Percentiles rank a stretch among this genome's conserved stretches.
These are phyloP conservation scores for Cyphellophora attinorum DNA, from an alignment of 2,329 filamentous ascomycete species.

Conservation along the genomic window DNA sequence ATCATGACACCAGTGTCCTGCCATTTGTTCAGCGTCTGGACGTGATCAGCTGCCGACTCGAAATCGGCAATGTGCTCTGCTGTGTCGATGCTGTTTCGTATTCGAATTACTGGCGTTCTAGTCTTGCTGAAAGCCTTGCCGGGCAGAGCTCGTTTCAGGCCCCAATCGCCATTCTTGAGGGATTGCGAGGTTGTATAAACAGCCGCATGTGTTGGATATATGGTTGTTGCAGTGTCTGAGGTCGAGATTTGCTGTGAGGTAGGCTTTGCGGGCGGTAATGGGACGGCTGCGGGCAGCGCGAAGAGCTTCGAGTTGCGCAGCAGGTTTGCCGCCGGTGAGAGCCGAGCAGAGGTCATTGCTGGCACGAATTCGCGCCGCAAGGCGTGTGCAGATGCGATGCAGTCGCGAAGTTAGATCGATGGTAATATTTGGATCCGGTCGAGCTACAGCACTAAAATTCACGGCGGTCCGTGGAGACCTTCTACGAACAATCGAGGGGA, in stretches of 20 bases:
- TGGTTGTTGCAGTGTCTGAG: slow-evolving; percentile 63
- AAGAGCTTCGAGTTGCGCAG: slow-evolving; percentile 85
- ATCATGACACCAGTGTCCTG: slow-evolving; percentile 51
- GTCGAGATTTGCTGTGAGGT: slow-evolving; percentile 38
- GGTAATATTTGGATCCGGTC: too few relatives aligned
- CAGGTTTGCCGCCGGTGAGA: slow-evolving; percentile 56
- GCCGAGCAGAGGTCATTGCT: slow-evolving; percentile 24
- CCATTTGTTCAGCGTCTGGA: slow-evolving; percentile 73
- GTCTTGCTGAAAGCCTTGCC: slow-evolving; percentile 62
- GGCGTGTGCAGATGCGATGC: too few relatives aligned
- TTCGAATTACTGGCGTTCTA: slow-evolving; percentile 63
- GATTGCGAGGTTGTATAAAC: slow-evolving; percentile 69
- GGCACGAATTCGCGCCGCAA: background rate
- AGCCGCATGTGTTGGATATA: slow-evolving; percentile 72
- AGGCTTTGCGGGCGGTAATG: slow-evolving; percentile 46
- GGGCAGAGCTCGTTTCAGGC: slow-evolving; percentile 76
- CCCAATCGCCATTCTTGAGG: slow-evolving; percentile 76
- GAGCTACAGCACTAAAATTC: too few relatives aligned
- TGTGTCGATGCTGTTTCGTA: slow-evolving; percentile 66
- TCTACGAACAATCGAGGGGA: too few relatives aligned
- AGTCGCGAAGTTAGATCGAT: too few relatives aligned
- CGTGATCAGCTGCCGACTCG: slow-evolving; percentile 70
- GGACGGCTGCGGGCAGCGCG: slow-evolving; percentile 68
- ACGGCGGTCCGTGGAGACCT: too few relatives aligned
- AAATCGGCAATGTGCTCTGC: slow-evolving; percentile 86